Percentiles rank a stretch among this genome's conserved stretches.
These are phyloP conservation scores for Vitis hybrid DNA, from an alignment of 177 flowering plant genomes.

Conservation along the genomic window DNA sequence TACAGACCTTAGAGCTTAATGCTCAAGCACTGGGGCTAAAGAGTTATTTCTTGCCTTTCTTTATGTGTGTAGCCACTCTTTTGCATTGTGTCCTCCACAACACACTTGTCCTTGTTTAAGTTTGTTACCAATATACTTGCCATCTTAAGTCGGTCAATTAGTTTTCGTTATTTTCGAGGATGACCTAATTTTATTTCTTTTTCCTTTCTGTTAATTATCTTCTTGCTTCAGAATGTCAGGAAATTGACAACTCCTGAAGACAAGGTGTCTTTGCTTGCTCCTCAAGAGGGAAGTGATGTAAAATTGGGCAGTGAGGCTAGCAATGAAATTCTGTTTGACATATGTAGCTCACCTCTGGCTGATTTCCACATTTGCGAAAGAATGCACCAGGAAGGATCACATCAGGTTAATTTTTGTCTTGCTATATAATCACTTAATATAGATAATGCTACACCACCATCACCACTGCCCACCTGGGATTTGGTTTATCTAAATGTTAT, in stretches of 20 bases:
- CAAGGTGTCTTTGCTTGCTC: conserved; percentile 25
- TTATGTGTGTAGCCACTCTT: background rate
- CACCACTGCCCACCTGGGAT: background rate
- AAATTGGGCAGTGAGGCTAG: conserved; percentile 40
- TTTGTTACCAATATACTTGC: background rate
- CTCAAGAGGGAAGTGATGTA: conserved; percentile 39
- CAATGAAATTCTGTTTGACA: conserved; percentile 42
- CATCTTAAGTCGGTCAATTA: background rate
- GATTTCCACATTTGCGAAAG: conserved; percentile 74
- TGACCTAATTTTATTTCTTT: background rate
- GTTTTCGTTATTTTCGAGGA: background rate
- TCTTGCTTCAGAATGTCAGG: conserved; percentile 41
- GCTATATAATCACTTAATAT: background rate
- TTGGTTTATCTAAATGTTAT: background rate
- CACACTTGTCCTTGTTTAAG: background rate
- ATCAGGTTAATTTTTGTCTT: conserved; percentile 41
- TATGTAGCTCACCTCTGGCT: conserved; percentile 54
- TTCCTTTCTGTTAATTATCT: background rate
- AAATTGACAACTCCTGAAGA: conserved; percentile 31
- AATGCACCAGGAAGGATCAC: conserved; percentile 39
- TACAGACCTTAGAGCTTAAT: background rate
- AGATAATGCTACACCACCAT: too few relatives aligned
- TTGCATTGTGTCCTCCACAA: background rate
- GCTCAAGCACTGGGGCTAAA: background rate
- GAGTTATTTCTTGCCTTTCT: background rate